Percentiles rank a stretch among this genome's conserved stretches.
phyloP scores from a whole-genome alignment of 2,329 filamentous ascomycete species.

The Chaetomium sp. region DNA sequence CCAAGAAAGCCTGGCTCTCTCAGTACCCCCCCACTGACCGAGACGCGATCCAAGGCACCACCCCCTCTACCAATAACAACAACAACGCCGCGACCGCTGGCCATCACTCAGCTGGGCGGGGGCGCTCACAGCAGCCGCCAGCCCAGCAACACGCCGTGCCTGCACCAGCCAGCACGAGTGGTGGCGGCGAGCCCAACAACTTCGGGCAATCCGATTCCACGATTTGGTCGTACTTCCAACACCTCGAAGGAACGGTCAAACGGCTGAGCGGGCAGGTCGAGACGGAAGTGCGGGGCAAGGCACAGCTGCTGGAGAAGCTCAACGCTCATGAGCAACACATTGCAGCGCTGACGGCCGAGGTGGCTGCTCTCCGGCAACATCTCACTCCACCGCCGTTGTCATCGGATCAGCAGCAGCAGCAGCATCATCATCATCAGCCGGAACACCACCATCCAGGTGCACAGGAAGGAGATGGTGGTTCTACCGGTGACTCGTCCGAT shows the following conservation, averaged over 20 bases:
- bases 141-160: too few species aligned
- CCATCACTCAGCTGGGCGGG: slow-evolving; percentile 22
- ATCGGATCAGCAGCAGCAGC: too few species aligned
- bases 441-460: too few species aligned
- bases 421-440: too few species aligned
- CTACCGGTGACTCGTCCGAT: not conserved
- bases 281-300: slow-evolving; percentile 13
- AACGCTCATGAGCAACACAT: slow-evolving; percentile 21
- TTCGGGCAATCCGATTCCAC: slow-evolving; percentile 56
- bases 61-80: too few species aligned
- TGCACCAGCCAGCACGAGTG: slow-evolving; percentile 36
- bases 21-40: slow-evolving; percentile 28
- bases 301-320: slow-evolving; percentile 22
- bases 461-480: not conserved
- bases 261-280: slow-evolving; percentile 18
- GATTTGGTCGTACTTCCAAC: slow-evolving; percentile 66
- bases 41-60: slow-evolving; percentile 35
- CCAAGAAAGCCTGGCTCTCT: slow-evolving; percentile 26
- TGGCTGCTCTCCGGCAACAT: slow-evolving; percentile 20
- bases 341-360: slow-evolving; percentile 18
- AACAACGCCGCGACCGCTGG: slow-evolving; percentile 10
- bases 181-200: slow-evolving; percentile 55
- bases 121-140: slow-evolving; percentile 21
- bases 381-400: not conserved
- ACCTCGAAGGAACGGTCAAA: slow-evolving; percentile 52